phyloP scores from a whole-genome alignment of 2,329 filamentous ascomycete species.

The Ophiostoma sp. region DNA sequence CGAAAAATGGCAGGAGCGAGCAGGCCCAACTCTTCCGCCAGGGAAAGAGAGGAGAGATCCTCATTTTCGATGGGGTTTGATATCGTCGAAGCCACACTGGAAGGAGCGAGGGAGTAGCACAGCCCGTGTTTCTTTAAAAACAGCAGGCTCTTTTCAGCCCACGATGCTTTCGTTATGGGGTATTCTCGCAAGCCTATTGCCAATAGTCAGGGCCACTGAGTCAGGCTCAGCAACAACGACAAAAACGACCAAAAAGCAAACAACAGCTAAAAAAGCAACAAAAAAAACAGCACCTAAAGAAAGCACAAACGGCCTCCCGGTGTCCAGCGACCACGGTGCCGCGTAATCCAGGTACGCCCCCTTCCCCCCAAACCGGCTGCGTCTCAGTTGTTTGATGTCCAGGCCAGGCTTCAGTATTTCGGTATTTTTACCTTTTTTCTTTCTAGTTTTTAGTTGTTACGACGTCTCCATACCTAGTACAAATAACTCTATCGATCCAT shows the following conservation, averaged over 20 bases:
- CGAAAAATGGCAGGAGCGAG: background rate
- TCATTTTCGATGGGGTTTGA: background rate
- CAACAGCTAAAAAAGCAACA: background rate
- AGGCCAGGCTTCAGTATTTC: background rate
- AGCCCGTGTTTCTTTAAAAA: background rate
- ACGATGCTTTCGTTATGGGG: background rate
- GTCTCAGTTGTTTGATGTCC: slow-evolving; percentile 23
- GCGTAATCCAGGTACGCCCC: slow-evolving; percentile 15
- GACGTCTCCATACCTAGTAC: background rate
- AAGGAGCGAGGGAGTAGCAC: background rate
- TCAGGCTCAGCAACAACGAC: background rate
- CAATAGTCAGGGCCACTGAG: background rate
- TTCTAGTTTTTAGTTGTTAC: background rate
- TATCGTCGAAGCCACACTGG: background rate
- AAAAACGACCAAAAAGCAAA: background rate
- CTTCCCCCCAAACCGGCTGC: slow-evolving; percentile 11
- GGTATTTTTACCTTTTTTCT: background rate
- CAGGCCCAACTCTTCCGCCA: background rate
- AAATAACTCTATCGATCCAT: background rate
- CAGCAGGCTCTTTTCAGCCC: background rate
- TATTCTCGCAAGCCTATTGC: background rate
- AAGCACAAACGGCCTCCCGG: background rate
- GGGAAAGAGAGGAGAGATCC: background rate
- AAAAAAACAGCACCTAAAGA: background rate
- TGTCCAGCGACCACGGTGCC: background rate